Conservation (phyloP, 306 rosid species). For the Casuarina glauca region DNA sequence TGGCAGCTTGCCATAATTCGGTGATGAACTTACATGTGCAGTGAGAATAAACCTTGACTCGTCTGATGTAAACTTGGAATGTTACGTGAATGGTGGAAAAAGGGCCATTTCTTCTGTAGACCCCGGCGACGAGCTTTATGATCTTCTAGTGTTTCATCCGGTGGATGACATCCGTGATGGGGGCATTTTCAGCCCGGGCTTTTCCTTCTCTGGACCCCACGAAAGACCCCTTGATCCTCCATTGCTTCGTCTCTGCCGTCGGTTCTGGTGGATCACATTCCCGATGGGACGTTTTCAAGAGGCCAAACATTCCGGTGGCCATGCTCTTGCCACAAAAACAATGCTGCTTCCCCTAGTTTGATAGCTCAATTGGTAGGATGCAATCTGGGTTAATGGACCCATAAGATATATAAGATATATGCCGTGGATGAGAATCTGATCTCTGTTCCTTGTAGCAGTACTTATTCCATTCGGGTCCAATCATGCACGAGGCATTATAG, state of each 20-base stretch:
- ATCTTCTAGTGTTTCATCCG: not conserved
- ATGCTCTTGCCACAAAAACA: constrained; percentile 10
- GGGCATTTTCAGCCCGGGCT: not conserved
- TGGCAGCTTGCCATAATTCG: no score
- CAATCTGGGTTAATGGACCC: not conserved
- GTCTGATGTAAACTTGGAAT: not conserved
- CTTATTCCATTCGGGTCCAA: not conserved
- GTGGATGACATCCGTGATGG: not conserved
- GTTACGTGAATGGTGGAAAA: not conserved
- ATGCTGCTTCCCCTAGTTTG: not conserved
- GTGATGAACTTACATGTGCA: no score
- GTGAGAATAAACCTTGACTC: not conserved
- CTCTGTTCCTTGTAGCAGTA: not conserved
- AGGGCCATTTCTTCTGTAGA: not conserved
- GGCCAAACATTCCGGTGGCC: not conserved
- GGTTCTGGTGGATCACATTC: constrained; percentile 1
- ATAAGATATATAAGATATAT: not conserved
- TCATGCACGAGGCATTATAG: not conserved
- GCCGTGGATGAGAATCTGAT: not conserved
- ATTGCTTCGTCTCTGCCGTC: constrained; percentile 8
- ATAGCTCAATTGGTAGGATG: not conserved
- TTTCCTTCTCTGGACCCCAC: constrained; percentile 2
- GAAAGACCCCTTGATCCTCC: not conserved
- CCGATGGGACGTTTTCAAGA: not conserved
- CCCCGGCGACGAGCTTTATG: constrained; percentile 1